phyloP scores from a whole-genome alignment of 2,329 filamentous ascomycete genomes.

The Camillea tinctor region DNA sequence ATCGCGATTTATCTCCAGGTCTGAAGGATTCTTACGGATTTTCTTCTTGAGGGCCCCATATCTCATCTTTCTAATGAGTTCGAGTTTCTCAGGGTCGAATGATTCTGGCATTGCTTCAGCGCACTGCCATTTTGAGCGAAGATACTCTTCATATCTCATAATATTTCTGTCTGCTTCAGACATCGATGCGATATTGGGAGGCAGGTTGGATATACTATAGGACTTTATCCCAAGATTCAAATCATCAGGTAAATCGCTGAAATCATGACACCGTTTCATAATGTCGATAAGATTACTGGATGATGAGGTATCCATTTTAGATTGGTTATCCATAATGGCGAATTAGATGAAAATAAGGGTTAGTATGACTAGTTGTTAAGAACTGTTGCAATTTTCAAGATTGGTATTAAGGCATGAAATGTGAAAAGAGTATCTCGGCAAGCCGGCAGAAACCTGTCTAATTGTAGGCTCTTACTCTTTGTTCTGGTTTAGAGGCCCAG shows the following conservation, averaged over 20 bases:
- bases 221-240: neutral
- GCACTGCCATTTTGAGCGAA: slow-evolving; percentile 13
- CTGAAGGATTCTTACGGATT: neutral
- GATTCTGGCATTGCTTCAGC: slow-evolving; percentile 9
- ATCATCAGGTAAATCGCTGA: neutral
- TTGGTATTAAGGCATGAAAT: too few relatives aligned
- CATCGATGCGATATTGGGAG: neutral
- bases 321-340: neutral
- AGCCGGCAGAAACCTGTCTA: too few relatives aligned
- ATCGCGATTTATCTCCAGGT: neutral
- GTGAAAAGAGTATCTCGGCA: too few relatives aligned
- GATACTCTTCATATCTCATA: slow-evolving; percentile 5
- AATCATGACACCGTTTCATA: neutral
- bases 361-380: too few relatives aligned
- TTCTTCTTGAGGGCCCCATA: neutral
- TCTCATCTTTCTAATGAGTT: slow-evolving; percentile 1
- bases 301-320: neutral
- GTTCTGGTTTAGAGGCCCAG: too few relatives aligned
- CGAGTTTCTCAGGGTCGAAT: slow-evolving; percentile 16
- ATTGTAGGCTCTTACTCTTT: too few relatives aligned
- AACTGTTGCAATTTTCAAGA: too few relatives aligned
- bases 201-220: neutral
- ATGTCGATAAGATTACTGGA: neutral
- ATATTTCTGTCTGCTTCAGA: slow-evolving; percentile 4
- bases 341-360: neutral